Percentiles rank a stretch among this genome's conserved stretches.
These are phyloP conservation scores for Blastomyces percursus DNA, from an alignment of 2,329 filamentous ascomycete genomes.

Conservation along the genomic window DNA sequence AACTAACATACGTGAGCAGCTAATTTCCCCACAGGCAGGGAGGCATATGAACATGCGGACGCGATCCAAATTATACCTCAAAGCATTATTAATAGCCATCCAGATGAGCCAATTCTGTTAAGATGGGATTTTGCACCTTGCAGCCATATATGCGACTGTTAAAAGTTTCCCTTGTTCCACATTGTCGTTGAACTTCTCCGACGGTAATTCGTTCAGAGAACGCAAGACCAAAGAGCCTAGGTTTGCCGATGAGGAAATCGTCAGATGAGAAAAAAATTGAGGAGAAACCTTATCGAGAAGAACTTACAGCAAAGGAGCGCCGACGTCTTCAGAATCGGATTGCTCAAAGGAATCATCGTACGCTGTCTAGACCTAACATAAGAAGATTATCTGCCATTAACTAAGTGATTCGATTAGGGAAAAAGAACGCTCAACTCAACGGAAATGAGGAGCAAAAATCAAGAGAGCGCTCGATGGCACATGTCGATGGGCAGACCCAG, in stretches of 20 bases:
- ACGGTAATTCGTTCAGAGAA: background rate
- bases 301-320: background rate
- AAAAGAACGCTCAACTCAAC: background rate
- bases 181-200: background rate
- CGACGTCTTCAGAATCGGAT: slow-evolving; percentile 1
- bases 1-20: background rate
- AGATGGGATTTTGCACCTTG: background rate
- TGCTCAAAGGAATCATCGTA: slow-evolving; percentile 1
- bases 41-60: background rate
- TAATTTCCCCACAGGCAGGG: background rate
- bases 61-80: background rate
- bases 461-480: background rate
- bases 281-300: background rate
- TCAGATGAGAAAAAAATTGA: background rate
- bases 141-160: background rate
- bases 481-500: background rate
- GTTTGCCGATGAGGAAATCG: background rate
- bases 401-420: background rate
- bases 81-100: background rate
- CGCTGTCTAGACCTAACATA: background rate
- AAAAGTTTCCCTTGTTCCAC: background rate
- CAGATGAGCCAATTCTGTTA: background rate
- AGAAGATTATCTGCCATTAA: background rate
- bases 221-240: background rate
- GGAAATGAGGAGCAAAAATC: background rate